phyloP scores from a whole-genome alignment of 345 rosid genomes.

The Rhodomyrtus tomentosa region DNA sequence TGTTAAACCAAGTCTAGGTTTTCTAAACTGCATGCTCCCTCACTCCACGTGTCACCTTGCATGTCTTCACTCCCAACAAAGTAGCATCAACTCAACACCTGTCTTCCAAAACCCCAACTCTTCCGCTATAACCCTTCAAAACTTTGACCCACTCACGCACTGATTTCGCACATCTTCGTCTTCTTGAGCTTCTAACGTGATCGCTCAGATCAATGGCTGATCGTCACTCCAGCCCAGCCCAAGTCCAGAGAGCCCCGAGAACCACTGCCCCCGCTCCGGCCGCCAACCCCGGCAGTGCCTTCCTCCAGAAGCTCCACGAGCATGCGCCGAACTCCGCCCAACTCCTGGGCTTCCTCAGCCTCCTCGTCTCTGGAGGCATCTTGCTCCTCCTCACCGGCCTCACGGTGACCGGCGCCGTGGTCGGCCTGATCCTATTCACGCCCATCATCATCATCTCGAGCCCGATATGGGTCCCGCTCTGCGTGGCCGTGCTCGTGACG shows the following conservation, averaged over 20 bases:
- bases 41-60: neutral
- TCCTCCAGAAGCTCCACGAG: conserved; percentile 38
- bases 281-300: conserved; percentile 9
- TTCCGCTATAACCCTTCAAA: neutral
- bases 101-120: neutral
- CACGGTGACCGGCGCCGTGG: conserved; percentile 30
- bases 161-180: neutral
- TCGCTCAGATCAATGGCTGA: neutral
- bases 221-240: neutral
- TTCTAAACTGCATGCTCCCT: neutral
- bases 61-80: neutral
- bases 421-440: conserved; percentile 43
- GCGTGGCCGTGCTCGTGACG: conserved; percentile 18
- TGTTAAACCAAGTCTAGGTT: neutral
- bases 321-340: conserved; percentile 51
- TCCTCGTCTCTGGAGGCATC: conserved; percentile 46
- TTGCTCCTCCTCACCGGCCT: conserved; percentile 66
- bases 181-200: neutral
- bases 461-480: conserved; percentile 76
- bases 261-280: conserved; percentile 1
- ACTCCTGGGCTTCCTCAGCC: conserved; percentile 38
- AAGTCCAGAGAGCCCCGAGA: neutral
- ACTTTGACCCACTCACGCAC: neutral
- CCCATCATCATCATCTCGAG: conserved; percentile 61
- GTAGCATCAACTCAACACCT: neutral